Evolutionary conservation across 352 stramenopile species (phyloP).

Genomic region (Phytophthora pisi): DNA sequence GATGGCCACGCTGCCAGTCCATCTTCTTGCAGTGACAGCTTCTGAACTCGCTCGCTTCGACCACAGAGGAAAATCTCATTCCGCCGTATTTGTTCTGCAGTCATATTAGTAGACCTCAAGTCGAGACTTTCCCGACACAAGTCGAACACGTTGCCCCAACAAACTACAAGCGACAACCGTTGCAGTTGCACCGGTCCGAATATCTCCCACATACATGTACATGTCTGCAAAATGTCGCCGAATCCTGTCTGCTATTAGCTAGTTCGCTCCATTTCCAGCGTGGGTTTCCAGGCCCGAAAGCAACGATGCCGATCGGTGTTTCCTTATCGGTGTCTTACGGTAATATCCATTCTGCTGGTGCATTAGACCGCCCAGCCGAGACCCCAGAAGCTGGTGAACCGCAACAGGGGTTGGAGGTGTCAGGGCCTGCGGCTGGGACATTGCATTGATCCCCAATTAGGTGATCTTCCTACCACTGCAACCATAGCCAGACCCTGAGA

Average conservation of each 20-base stretch:
- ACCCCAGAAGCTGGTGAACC: not conserved
- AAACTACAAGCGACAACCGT: not conserved
- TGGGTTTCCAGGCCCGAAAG: not conserved
- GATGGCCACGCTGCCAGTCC: not conserved
- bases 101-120: not conserved
- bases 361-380: not conserved
- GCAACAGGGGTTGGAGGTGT: too few relatives aligned
- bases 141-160: not conserved
- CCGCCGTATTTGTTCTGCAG: not conserved
- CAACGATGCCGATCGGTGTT: not conserved
- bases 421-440: not conserved
- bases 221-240: not conserved
- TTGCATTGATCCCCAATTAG: not conserved
- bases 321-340: not conserved
- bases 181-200: conserved; percentile 3
- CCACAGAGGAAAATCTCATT: not conserved
- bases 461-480: not conserved
- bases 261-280: not conserved
- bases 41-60: not conserved
- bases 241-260: not conserved
- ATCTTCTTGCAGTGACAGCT: not conserved
- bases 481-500: not conserved
- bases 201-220: not conserved
- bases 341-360: not conserved
- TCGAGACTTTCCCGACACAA: not conserved